Conservation (phyloP, 352 stramenopile genomes). For the Thalassiosira pacifica region DNA sequence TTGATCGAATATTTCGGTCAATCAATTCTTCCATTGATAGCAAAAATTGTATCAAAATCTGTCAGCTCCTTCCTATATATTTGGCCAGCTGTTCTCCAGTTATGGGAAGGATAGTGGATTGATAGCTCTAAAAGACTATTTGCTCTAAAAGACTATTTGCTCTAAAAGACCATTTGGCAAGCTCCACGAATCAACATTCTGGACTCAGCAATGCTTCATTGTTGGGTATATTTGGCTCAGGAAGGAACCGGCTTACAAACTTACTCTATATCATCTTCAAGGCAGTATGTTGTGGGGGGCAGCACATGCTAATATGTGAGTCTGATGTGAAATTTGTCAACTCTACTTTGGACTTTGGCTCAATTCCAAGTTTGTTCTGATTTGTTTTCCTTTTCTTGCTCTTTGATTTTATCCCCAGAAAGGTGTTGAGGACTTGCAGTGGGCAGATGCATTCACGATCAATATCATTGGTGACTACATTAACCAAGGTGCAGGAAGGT, state of each 20-base stretch:
- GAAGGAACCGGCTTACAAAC: slow-evolving; percentile 2
- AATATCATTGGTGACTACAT: slow-evolving; percentile 10
- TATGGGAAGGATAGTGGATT: too few species aligned
- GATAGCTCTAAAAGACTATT: too few species aligned
- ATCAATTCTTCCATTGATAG: slow-evolving; percentile 30
- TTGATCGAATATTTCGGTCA: neutral
- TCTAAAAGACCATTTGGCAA: too few species aligned
- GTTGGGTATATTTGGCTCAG: neutral
- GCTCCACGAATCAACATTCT: too few species aligned
- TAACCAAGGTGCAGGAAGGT: slow-evolving; percentile 1
- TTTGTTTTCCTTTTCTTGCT: too few species aligned
- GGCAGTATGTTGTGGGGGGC: slow-evolving; percentile 17
- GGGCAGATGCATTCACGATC: slow-evolving; percentile 2
- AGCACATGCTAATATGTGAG: slow-evolving; percentile 4
- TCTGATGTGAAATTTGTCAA: neutral
- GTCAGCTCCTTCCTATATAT: slow-evolving; percentile 23
- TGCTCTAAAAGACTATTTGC: too few species aligned
- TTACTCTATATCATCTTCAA: slow-evolving; percentile 17
- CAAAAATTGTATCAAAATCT: slow-evolving; percentile 13
- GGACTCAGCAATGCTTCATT: neutral
- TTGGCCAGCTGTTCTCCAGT: slow-evolving; percentile 13
- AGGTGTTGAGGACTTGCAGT: slow-evolving; percentile 30
- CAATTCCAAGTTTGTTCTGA: neutral
- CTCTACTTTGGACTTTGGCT: neutral
- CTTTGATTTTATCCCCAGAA: too few species aligned